Evolutionary conservation across 768 basidiomycete genomes (phyloP).

Genomic region (Tylopilus balloui): DNA sequence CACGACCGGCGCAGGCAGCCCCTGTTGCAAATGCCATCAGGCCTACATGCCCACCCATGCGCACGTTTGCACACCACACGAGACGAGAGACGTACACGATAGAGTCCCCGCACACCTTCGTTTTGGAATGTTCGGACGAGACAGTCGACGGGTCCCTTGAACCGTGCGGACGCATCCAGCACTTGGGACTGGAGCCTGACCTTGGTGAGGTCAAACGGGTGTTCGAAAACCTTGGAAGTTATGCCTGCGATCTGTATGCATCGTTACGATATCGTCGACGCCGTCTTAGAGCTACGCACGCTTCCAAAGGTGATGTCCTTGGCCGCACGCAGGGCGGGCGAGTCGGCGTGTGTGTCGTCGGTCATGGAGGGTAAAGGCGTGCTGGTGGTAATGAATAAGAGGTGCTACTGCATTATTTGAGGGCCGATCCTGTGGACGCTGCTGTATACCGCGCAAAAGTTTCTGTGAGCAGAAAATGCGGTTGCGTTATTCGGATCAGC

Average conservation of each 20-base stretch:
- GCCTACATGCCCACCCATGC: not conserved
- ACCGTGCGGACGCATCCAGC: conserved; percentile 61
- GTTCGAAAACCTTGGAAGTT: conserved; percentile 81
- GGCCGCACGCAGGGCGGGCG: conserved; percentile 21
- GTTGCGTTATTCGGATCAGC: conserved; percentile 7
- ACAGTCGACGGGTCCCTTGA: conserved; percentile 86
- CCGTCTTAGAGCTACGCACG: conserved; percentile 33
- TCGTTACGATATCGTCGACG: not conserved
- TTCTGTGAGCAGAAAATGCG: conserved; percentile 20
- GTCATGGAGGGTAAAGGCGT: conserved; percentile 17
- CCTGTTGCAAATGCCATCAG: conserved; percentile 46
- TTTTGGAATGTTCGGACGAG: conserved; percentile 72
- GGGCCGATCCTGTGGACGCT: conserved; percentile 22
- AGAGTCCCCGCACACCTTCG: conserved; percentile 83
- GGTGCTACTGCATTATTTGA: conserved; percentile 28
- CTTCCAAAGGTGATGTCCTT: conserved; percentile 58
- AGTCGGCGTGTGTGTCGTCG: conserved; percentile 15
- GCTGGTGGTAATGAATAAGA: too few relatives aligned
- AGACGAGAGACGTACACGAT: conserved; percentile 56
- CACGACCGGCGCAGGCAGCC: conserved; percentile 83
- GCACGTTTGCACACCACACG: too few relatives aligned
- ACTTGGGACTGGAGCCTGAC: conserved; percentile 92
- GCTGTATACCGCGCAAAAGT: conserved; percentile 12
- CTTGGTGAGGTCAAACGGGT: conserved; percentile 94
- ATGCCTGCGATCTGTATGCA: conserved; percentile 72